Conservation (phyloP, 805 yeast genomes). For the Candida odintsovae region DNA sequence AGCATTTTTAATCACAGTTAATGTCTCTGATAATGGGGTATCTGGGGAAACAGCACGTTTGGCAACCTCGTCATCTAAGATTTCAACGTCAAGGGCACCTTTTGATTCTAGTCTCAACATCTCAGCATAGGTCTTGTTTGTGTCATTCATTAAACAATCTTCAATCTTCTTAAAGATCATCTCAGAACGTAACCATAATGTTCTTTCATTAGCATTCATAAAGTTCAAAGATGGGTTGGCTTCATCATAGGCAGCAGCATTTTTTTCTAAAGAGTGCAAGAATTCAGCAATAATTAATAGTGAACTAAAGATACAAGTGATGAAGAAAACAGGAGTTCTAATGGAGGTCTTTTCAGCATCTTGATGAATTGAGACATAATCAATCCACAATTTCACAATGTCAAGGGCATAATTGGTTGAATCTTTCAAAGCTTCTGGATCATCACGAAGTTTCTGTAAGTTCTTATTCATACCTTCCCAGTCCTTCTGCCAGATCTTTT, state of each 20-base stretch:
- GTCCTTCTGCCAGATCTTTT: slow-evolving; percentile 56
- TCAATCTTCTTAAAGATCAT: slow-evolving; percentile 56
- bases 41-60: slow-evolving; percentile 41
- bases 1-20: slow-evolving; percentile 41
- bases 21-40: slow-evolving; percentile 36
- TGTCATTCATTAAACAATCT: slow-evolving; percentile 42
- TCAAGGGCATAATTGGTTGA: slow-evolving; percentile 52
- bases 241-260: slow-evolving; percentile 34
- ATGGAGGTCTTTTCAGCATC: slow-evolving; percentile 64
- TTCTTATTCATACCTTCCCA: slow-evolving; percentile 61
- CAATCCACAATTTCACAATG: slow-evolving; percentile 65
- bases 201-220: slow-evolving; percentile 46
- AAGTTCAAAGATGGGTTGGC: slow-evolving; percentile 11
- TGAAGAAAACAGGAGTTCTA: slow-evolving; percentile 70
- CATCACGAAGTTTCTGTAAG: slow-evolving; percentile 40
- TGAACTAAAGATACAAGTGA: slow-evolving; percentile 63
- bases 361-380: slow-evolving; percentile 56
- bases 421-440: slow-evolving; percentile 61
- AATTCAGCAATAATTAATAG: slow-evolving; percentile 59
- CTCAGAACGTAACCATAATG: slow-evolving; percentile 62
- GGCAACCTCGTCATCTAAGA: slow-evolving; percentile 45
- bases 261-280: slow-evolving; percentile 48
- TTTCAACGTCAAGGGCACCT: slow-evolving; percentile 50
- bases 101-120: slow-evolving; percentile 51
- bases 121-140: slow-evolving; percentile 53